These are phyloP conservation scores for Myxozyma nipponensis DNA, from an alignment of 805 yeast genomes.

Conservation along the genomic window DNA sequence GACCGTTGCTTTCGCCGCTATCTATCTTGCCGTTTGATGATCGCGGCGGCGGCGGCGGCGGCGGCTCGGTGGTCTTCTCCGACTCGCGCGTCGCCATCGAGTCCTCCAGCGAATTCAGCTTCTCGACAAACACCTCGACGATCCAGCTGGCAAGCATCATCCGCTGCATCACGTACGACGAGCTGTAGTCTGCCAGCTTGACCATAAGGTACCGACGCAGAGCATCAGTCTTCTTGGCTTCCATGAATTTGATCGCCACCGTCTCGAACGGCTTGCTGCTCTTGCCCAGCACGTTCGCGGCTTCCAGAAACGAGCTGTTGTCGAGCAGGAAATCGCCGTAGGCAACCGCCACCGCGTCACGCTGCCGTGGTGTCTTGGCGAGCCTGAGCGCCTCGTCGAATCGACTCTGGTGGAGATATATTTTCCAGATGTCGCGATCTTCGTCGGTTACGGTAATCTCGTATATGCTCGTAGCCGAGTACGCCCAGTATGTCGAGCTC, in stretches of 20 bases:
- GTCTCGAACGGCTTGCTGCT: constrained; percentile 68
- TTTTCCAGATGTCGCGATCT: constrained; percentile 68
- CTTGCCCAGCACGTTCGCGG: constrained; percentile 56
- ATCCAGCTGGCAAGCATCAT: constrained; percentile 62
- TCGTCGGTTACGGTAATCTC: constrained; percentile 73
- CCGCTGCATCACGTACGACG: constrained; percentile 42
- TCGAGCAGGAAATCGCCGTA: constrained; percentile 52
- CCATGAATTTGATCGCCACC: constrained; percentile 55
- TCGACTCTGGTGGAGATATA: constrained; percentile 47
- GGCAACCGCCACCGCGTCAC: constrained; percentile 48
- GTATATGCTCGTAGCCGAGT: constrained; percentile 54
- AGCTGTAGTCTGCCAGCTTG: constrained; percentile 38
- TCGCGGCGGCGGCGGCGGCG: not conserved
- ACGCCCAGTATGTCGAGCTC: constrained; percentile 71
- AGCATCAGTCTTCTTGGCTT: constrained; percentile 42
- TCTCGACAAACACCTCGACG: constrained; percentile 53
- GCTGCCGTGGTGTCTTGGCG: constrained; percentile 40
- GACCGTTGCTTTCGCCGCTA: constrained; percentile 29
- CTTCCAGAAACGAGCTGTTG: constrained; percentile 33
- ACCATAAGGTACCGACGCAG: constrained; percentile 46
- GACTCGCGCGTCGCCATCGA: constrained; percentile 30
- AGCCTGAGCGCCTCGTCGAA: constrained; percentile 64
- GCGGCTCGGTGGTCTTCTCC: constrained; percentile 14
- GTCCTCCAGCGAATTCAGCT: constrained; percentile 44
- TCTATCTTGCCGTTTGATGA: constrained; percentile 13